Evolutionary conservation across 1,284 basidiomycete species (phyloP), one percentile per base, ranked within the genome.

Genomic region (Heterobasidion occidentale): DNA sequence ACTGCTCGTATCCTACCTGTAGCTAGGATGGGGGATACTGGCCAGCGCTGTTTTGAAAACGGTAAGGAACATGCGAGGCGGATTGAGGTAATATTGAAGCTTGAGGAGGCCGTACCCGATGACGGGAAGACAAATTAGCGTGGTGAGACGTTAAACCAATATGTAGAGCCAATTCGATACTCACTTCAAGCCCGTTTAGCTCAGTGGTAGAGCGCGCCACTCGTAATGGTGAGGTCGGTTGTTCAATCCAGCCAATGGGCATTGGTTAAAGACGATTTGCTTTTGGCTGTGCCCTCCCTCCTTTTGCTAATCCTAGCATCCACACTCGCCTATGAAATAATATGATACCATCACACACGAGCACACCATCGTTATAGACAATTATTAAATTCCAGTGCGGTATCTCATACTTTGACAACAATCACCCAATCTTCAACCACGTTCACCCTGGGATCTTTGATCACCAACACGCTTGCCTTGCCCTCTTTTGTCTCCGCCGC

Each of bases 371-470:
- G 11, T 33, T 11, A n/a, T 17, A 35, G 36, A 9, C 7, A 33
- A n/a, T 42, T 42, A 42, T 42, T 6, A 12, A 42, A 27, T 27
- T 27, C 36, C 44, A 45, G 44, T 45, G 27, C 27, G n/a, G 38
- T 12, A 36, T 20, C 19, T 56, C 60, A 61, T 1, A 53, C 33
- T 46, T 52, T 52, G 50, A 78, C 65, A 35, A 76, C 68, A 59
- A 94, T 80, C 55, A 76, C 75, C 92, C 92, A 95, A 65, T 90
- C 86, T 33, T 76, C 71, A 38, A 77, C 72, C 51, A 94, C 74
- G 53, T 68, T 67, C n/a, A 87, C 78, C 54, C 74, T 81, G 1
- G 92, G 92, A 68, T 93, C 88, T 75, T 92, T 94, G 69, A 94
- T 80, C 8, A 76, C 74, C 57, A 94, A 71, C 56, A 84, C 69